Evolutionary conservation across 1,284 basidiomycete genomes (phyloP).

Genomic region (Quambalaria eucalypti): DNA sequence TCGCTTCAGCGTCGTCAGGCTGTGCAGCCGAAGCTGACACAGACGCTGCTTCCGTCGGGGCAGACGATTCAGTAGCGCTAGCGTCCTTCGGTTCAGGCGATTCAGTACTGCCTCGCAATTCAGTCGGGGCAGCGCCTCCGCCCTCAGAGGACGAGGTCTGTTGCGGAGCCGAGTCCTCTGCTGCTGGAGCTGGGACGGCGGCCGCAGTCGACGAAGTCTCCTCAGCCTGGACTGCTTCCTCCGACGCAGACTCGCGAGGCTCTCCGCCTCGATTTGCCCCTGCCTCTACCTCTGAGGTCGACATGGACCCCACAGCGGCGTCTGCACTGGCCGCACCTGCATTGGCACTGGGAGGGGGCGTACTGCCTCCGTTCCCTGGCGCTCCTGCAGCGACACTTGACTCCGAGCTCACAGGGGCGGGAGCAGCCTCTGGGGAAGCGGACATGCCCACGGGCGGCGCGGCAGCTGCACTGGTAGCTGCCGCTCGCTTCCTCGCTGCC

Average conservation of each 20-base stretch:
- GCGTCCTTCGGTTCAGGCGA: too few species aligned
- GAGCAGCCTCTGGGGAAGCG: not conserved
- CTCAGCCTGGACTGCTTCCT: not conserved
- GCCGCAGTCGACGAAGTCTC: too few species aligned
- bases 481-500: conserved; percentile 24
- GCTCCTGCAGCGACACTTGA: not conserved
- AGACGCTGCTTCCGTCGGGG: too few species aligned
- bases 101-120: too few species aligned
- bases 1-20: too few species aligned
- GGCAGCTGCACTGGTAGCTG: not conserved
- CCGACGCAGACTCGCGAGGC: not conserved
- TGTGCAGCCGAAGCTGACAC: too few species aligned
- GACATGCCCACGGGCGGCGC: not conserved
- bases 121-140: too few species aligned
- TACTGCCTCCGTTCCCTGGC: not conserved
- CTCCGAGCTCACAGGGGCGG: not conserved
- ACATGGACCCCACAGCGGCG: not conserved
- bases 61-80: too few species aligned
- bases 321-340: not conserved
- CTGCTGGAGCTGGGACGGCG: too few species aligned
- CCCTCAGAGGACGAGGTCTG: too few species aligned
- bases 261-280: not conserved
- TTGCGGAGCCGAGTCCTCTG: too few species aligned
- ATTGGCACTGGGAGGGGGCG: not conserved
- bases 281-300: not conserved